Conservation (phyloP, 306 rosid species). For the Citrullus mucosospermus region DNA sequence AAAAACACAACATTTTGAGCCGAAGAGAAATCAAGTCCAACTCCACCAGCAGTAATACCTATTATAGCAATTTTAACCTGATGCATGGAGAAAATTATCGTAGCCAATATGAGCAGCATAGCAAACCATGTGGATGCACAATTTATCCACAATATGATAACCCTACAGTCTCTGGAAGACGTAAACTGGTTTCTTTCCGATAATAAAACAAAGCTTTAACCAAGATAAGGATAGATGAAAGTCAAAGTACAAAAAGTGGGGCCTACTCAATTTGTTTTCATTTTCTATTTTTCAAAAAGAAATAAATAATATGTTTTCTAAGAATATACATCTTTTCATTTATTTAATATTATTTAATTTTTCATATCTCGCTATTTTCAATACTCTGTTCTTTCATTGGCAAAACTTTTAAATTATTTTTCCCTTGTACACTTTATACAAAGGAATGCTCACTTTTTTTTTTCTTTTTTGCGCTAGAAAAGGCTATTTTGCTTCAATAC, state of each 20-base stretch:
- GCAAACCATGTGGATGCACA: neutral
- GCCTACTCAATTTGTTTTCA: neutral
- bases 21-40: constrained; percentile 85
- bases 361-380: too few relatives aligned
- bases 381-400: neutral
- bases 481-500: neutral
- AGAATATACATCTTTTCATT: too few relatives aligned
- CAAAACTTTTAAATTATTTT: neutral
- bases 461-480: neutral
- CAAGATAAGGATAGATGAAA: neutral
- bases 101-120: neutral
- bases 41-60: constrained; percentile 87
- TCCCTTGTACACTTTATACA: neutral
- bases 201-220: neutral
- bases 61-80: constrained; percentile 88
- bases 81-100: constrained; percentile 7
- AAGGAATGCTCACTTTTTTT: too few relatives aligned
- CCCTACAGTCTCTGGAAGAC: neutral
- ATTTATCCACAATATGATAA: neutral
- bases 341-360: too few relatives aligned
- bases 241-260: neutral
- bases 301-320: too few relatives aligned
- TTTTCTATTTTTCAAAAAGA: too few relatives aligned
- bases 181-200: neutral
- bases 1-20: constrained; percentile 87